Conservation (phyloP, 2,329 filamentous ascomycete genomes). For the Ophiobolus disseminans region DNA sequence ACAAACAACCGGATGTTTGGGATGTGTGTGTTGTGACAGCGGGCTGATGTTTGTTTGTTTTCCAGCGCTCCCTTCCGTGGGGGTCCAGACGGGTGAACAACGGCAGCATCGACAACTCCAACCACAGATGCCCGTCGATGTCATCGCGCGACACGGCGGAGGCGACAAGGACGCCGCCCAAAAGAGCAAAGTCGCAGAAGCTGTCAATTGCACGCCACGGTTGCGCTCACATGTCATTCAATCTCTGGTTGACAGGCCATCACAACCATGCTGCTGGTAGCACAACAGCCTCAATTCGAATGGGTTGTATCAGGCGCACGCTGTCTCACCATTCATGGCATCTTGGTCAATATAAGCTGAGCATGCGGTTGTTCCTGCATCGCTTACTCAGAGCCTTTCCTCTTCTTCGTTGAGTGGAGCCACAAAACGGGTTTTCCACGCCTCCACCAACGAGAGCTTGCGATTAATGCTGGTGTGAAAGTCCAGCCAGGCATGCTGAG, state of each 20-base stretch:
- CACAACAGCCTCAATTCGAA: constrained; percentile 17
- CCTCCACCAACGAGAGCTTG: constrained; percentile 27
- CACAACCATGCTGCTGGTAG: constrained; percentile 23
- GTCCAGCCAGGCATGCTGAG: constrained; percentile 17
- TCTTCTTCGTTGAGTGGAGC: constrained; percentile 8
- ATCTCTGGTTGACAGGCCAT: constrained; percentile 27
- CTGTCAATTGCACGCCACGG: constrained; percentile 33
- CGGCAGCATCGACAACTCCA: constrained; percentile 18
- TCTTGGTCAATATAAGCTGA: constrained; percentile 8
- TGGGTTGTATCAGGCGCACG: constrained; percentile 5
- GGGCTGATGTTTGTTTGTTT: constrained; percentile 35
- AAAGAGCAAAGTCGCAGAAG: constrained; percentile 22
- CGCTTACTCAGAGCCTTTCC: constrained; percentile 27
- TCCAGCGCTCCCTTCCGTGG: constrained; percentile 12
- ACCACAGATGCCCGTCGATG: constrained; percentile 23
- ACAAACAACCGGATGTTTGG: constrained; percentile 21
- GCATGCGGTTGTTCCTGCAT: constrained; percentile 32
- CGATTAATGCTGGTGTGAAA: constrained; percentile 27
- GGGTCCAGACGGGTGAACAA: constrained; percentile 17
- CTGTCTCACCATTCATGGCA: constrained; percentile 14
- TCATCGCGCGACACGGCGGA: constrained; percentile 29
- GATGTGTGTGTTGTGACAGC: constrained; percentile 22
- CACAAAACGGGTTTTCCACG: constrained; percentile 21
- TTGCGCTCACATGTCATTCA: constrained; percentile 26
- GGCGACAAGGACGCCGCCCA: constrained; percentile 24